Evolutionary conservation across 139 green algal species (phyloP).

Genomic region (Dunaliella primolecta): DNA sequence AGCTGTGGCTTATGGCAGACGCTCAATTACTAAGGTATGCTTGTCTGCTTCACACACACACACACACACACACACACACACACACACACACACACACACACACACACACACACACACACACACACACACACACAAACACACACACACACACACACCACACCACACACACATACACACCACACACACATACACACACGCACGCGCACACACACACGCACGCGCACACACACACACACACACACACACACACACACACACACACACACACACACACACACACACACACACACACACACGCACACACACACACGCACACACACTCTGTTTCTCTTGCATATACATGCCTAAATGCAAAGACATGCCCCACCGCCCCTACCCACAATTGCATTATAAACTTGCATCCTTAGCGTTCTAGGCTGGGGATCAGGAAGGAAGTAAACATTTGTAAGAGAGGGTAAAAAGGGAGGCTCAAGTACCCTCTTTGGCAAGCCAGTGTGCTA

Average conservation of each 20-base stretch:
- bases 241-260: neutral
- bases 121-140: neutral
- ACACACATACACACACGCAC: neutral
- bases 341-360: too few species aligned
- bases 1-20: constrained; percentile 33
- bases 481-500: too few species aligned
- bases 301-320: too few species aligned
- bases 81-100: neutral
- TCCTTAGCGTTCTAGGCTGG: too few species aligned
- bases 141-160: neutral
- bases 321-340: too few species aligned
- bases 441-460: too few species aligned
- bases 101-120: neutral
- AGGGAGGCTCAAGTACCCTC: too few species aligned
- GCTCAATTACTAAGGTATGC: constrained; percentile 30
- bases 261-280: neutral
- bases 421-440: too few species aligned
- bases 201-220: neutral
- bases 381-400: too few species aligned
- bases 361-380: too few species aligned
- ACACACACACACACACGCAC: constrained; percentile 1
- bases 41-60: neutral
- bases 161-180: neutral
- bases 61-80: neutral
- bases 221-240: neutral